Conservation (phyloP, 495 filamentous ascomycete genomes). For the Neurospora sp. region DNA sequence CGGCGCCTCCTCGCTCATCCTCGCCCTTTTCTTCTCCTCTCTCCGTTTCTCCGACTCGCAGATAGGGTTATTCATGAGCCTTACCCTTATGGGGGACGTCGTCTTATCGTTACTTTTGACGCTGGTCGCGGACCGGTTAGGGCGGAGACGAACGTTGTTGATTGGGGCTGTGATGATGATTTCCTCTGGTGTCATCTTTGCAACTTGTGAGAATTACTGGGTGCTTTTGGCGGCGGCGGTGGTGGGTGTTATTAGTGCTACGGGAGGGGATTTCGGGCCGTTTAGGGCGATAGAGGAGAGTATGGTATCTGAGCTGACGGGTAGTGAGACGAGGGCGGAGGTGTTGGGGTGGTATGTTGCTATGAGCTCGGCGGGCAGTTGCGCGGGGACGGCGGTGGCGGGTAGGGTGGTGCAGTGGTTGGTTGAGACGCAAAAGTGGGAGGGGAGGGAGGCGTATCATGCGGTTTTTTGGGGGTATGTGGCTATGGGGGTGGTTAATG, state of each 20-base stretch:
- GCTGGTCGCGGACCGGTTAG: constrained; percentile 63
- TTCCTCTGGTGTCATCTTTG: constrained; percentile 57
- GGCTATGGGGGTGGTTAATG: constrained; percentile 26
- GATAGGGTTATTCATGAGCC: constrained; percentile 83
- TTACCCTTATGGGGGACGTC: constrained; percentile 74
- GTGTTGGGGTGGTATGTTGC: constrained; percentile 80
- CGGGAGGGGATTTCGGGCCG: constrained; percentile 69
- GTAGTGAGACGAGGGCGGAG: constrained; percentile 52
- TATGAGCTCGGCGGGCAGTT: constrained; percentile 16
- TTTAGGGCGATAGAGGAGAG: constrained; percentile 82
- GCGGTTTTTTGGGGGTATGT: constrained; percentile 28
- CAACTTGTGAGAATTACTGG: constrained; percentile 59
- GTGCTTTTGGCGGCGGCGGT: constrained; percentile 63
- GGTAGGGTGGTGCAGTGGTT: constrained; percentile 29
- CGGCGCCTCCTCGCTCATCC: constrained; percentile 28
- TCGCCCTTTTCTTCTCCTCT: constrained; percentile 44
- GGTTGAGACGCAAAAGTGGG: constrained; percentile 22
- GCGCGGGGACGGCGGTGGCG: constrained; percentile 24
- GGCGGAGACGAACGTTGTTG: constrained; percentile 54
- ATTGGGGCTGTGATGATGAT: constrained; percentile 62
- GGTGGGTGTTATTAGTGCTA: constrained; percentile 73
- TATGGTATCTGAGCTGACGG: constrained; percentile 61
- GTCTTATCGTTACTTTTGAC: constrained; percentile 66
- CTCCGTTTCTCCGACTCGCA: constrained; percentile 48
- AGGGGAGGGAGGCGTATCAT: constrained; percentile 27